Conservation (phyloP, 768 basidiomycete species). For the Cystofilobasidium ferigula region DNA sequence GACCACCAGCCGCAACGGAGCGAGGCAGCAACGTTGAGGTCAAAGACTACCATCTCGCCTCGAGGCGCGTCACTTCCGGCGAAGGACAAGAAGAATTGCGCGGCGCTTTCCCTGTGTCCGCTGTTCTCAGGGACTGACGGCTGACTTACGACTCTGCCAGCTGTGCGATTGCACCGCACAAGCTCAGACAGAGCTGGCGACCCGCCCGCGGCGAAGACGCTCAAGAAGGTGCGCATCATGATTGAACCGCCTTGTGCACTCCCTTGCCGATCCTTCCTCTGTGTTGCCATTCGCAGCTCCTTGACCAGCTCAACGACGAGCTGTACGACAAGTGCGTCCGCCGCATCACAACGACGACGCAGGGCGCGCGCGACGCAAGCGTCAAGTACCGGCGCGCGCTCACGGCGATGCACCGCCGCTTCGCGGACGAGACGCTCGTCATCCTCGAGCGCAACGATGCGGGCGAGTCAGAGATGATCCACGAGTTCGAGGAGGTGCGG, state of each 20-base stretch:
- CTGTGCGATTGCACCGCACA: neutral
- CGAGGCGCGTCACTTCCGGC: neutral
- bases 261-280: neutral
- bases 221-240: neutral
- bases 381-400: neutral
- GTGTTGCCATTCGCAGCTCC: neutral
- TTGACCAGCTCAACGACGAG: conserved; percentile 1
- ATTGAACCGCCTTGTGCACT: neutral
- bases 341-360: neutral
- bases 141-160: neutral
- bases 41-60: neutral
- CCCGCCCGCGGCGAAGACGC: neutral
- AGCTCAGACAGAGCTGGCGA: neutral
- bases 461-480: neutral
- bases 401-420: neutral
- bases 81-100: neutral
- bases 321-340: neutral
- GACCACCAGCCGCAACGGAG: too few species aligned
- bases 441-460: neutral
- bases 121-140: neutral
- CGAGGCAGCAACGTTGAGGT: neutral
- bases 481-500: neutral
- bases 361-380: neutral
- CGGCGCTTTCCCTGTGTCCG: neutral
- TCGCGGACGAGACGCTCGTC: neutral